A percentile compares a stretch with the other conserved stretches of the same genome.
These are phyloP conservation scores for Letharia lupina DNA, from an alignment of 495 filamentous ascomycete genomes.

Conservation along the genomic window DNA sequence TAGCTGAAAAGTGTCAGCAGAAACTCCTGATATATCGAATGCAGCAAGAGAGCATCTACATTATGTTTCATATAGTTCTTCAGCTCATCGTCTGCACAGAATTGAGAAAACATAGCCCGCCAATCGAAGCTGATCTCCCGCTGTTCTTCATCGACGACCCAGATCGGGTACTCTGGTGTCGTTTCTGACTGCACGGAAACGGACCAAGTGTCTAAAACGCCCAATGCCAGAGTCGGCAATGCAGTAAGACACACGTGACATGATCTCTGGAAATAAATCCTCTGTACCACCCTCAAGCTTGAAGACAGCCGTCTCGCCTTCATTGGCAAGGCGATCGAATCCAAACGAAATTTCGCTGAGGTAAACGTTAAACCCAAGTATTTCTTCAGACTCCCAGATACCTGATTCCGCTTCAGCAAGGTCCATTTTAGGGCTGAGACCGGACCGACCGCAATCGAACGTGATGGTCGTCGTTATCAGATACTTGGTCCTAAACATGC, in stretches of 20 bases:
- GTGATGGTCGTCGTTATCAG: neutral
- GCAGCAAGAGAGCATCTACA: too few relatives aligned
- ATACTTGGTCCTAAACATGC: neutral
- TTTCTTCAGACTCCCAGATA: neutral
- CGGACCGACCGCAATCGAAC: neutral
- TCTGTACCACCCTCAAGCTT: too few relatives aligned
- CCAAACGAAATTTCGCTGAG: neutral
- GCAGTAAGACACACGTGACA: too few relatives aligned
- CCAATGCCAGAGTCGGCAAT: too few relatives aligned
- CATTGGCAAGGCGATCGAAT: neutral
- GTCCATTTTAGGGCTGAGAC: neutral
- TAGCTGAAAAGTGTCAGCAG: neutral
- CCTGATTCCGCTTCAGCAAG: neutral
- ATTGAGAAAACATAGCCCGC: neutral
- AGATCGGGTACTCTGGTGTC: too few relatives aligned
- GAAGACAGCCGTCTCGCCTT: neutral
- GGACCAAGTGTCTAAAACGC: too few relatives aligned
- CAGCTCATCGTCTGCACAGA: neutral
- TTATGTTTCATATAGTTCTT: too few relatives aligned
- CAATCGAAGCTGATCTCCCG: neutral
- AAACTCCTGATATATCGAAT: too few relatives aligned
- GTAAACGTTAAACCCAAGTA: neutral
- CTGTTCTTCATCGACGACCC: too few relatives aligned
- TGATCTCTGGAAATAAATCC: too few relatives aligned
- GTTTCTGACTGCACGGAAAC: too few relatives aligned